Evolutionary conservation across 176 grass and related monocot genomes (phyloP).

Genomic region (Raddia distichophylla): DNA sequence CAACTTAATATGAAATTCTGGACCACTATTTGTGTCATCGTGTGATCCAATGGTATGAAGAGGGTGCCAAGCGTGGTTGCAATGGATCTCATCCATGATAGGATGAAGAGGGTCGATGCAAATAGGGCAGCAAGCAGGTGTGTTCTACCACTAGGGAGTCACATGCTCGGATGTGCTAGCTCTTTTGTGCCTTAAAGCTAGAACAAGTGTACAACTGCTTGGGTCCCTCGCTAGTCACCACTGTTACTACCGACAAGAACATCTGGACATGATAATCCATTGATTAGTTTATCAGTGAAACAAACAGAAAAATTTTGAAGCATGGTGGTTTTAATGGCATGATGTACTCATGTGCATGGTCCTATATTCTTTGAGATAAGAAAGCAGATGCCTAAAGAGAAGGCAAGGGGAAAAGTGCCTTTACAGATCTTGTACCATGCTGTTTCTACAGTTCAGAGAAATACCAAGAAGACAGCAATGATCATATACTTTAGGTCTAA

Average conservation of each 20-base stretch:
- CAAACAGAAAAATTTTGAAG: neutral
- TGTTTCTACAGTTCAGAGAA: neutral
- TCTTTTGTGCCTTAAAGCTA: neutral
- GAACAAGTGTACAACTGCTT: neutral
- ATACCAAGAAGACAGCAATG: neutral
- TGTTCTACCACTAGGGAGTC: neutral
- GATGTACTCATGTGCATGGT: conserved; percentile 39
- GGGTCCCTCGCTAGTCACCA: neutral
- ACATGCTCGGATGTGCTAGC: neutral
- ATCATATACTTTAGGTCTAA: neutral
- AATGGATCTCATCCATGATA: neutral
- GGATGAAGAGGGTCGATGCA: neutral
- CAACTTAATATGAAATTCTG: neutral
- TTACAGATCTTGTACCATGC: conserved; percentile 26
- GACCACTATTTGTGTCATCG: no score
- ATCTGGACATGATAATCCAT: neutral
- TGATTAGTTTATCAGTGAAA: neutral
- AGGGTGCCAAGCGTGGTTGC: neutral
- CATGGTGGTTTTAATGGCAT: conserved; percentile 11
- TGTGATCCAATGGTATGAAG: neutral
- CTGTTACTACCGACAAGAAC: neutral
- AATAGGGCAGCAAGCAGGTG: neutral
- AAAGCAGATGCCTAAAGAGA: conserved; percentile 1
- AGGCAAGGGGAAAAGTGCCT: conserved; percentile 1
- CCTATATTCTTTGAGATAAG: neutral